Evolutionary conservation across 345 rosid species (phyloP), one percentile per base, ranked within the genome.

Genomic region (Excoecaria cochinchinensis): DNA sequence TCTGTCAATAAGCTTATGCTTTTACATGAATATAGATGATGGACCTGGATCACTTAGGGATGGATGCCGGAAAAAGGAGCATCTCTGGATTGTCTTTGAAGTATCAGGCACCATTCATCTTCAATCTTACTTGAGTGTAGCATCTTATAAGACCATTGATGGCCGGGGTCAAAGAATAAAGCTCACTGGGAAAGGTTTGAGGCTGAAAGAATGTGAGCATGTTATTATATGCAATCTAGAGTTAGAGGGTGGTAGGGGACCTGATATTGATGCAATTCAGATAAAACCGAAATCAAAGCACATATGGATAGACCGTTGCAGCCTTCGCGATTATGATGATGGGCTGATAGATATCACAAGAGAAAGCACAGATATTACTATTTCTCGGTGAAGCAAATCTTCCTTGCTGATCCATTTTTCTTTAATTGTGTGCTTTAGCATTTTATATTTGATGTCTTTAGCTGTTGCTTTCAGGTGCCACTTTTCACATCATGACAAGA

Each of bases 331-430:
- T 84, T 96, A 85, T 72, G 82, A 90, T 55, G 99, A 96, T 76
- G 99, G 97, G 36, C 82, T 96, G 77, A 96, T 96, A 69, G 99
- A 96, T 83, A 90, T 96, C 82, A 96, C 97, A 36, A 84, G 97
- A 76, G 92, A 84, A 80, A 96, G 98, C 86, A 96, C 99, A 2
- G 94, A 96, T 67, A 88, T 92, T 71, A 93, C 97, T 40, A 71
- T 96, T 77, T 96, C 99, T 1, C 90, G 99, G 98, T 89, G 80
- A 69, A 58, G 67, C 66, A 55, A 46, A 59, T 61, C 8, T 68
- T 44, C 31, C 22, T 6, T 31, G 5, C 9, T 12, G 59, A 52
- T 42, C 5, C 40, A 7, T 44, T 4, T 44, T 17, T 8, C 60
- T 31, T 47, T 36, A 15, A 55, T 8, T 38, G 17, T 21, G 25